Evolutionary conservation across 116 monocot species (phyloP), one percentile per base, ranked within the genome.

Genomic region (Zostera marina): DNA sequence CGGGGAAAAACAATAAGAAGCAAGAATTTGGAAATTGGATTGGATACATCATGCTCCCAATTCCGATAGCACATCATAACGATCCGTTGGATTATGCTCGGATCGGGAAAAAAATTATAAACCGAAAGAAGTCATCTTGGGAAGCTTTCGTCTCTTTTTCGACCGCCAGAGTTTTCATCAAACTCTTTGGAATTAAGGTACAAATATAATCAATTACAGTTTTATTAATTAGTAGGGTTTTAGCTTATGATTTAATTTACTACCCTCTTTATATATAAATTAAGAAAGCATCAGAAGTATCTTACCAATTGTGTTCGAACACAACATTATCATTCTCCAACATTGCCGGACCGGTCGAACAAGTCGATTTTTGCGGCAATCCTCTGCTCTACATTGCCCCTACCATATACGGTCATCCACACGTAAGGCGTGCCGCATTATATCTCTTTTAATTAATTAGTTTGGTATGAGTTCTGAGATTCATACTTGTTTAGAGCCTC

Each of bases 71-170:
- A 11, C 44, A 60, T 3, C 19, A 38, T 1, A 38, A 73, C 0
- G 74, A 85, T 52, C 85, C 81, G 40, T 56, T 85, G 26, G 81
- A 85, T 15, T 85, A 85, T 61, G 65, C 81, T 63, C 68, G 69
- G 23, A 53, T 41, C 9, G 81, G 64, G 26, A 77, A 75, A 54
- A 44, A 52, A 12, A 70, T 73, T 26, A 70, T 53, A 6, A 62
- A 72, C 11, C 55, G 81, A 67, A 85, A 85, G 70, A 85, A 81
- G 58, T 53, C 44, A 16, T 85, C 85, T 1, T 26, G 72, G 6
- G 85, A 85, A 47, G 71, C 85, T 8, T 8, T 75, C 42, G 73
- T 70, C 58, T 58, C 74, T 9, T 75, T 72, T 56, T 42, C 44
- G 4, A 48, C 59, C 22, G 75, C 54, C 11, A 19, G 43, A 14